A percentile compares a stretch with the other conserved stretches of the same genome.
These are phyloP conservation scores for Ustilaginoidea virens DNA, from an alignment of 2,329 filamentous ascomycete genomes.

Conservation along the genomic window DNA sequence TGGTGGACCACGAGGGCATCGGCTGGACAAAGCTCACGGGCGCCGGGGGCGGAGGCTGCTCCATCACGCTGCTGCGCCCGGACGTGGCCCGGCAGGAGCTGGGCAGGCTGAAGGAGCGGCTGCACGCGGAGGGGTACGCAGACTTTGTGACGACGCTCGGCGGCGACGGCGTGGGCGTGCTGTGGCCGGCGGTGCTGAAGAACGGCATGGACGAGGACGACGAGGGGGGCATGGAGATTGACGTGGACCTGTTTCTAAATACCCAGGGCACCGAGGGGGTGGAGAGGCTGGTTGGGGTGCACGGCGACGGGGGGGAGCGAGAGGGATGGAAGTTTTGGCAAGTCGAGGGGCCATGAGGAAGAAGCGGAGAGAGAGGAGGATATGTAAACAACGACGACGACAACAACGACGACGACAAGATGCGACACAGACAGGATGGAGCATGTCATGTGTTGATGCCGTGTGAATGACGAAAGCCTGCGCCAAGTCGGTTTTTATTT, in stretches of 20 bases:
- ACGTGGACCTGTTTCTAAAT: constrained; percentile 67
- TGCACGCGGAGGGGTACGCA: constrained; percentile 59
- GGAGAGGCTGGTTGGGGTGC: constrained; percentile 73
- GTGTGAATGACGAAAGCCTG: too few species aligned
- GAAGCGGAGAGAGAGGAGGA: too few species aligned
- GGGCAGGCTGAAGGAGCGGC: constrained; percentile 44
- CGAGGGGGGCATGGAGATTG: constrained; percentile 81
- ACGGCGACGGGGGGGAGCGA: constrained; percentile 48
- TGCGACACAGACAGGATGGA: too few species aligned
- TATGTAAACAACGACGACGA: too few species aligned
- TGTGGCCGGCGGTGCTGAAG: constrained; percentile 83
- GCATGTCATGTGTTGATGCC: too few species aligned
- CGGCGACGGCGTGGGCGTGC: constrained; percentile 82
- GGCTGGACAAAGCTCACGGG: constrained; percentile 98
- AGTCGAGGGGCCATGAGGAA: constrained; percentile 31
- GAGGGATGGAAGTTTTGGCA: constrained; percentile 84
- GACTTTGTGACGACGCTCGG: constrained; percentile 83
- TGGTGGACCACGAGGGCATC: constrained; percentile 77
- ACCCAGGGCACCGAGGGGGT: constrained; percentile 75
- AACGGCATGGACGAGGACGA: constrained; percentile 67
- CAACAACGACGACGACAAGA: too few species aligned
- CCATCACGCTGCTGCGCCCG: constrained; percentile 75
- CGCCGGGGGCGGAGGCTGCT: constrained; percentile 88
- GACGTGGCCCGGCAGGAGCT: constrained; percentile 41
- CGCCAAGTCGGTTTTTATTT: too few species aligned